These are phyloP conservation scores for Colletotrichum echinochloae DNA, from an alignment of 2,329 filamentous ascomycete species.

Conservation along the genomic window DNA sequence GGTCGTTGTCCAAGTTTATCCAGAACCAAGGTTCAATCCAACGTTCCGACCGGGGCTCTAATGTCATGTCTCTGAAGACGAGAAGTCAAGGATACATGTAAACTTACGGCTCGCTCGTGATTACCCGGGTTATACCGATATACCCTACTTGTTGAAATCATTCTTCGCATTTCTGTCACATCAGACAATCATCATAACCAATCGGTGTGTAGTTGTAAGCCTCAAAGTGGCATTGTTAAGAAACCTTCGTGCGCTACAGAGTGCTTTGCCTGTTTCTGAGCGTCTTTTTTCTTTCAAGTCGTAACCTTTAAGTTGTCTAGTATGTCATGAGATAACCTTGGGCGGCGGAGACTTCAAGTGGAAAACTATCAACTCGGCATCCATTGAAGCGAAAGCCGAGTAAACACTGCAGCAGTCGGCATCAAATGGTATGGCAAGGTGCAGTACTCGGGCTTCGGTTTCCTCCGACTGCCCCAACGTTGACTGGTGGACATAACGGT, in stretches of 20 bases:
- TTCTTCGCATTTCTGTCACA: not conserved
- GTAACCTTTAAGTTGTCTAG: not conserved
- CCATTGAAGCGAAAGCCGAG: constrained; percentile 9
- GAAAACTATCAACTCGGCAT: not conserved
- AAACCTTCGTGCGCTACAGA: not conserved
- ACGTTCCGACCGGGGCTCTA: too few species aligned
- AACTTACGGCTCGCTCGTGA: not conserved
- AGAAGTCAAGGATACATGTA: not conserved
- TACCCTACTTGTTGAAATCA: not conserved
- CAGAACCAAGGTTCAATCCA: too few species aligned
- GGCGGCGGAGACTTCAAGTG: not conserved
- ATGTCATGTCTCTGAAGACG: not conserved
- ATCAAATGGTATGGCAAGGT: not conserved
- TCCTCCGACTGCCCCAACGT: too few species aligned
- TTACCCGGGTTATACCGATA: not conserved
- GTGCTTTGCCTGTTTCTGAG: too few species aligned
- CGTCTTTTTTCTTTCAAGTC: too few species aligned
- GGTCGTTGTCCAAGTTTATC: too few species aligned
- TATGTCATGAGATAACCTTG: not conserved
- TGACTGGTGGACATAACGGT: constrained; percentile 24
- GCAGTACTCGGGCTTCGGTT: not conserved
- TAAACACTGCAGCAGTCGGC: not conserved
- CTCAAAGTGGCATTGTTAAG: rapidly evolving
- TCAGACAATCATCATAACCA: not conserved
- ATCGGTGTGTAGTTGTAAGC: not conserved